Conservation (phyloP, 176 grass and related monocot genomes). For the Ensete ventricosum region DNA sequence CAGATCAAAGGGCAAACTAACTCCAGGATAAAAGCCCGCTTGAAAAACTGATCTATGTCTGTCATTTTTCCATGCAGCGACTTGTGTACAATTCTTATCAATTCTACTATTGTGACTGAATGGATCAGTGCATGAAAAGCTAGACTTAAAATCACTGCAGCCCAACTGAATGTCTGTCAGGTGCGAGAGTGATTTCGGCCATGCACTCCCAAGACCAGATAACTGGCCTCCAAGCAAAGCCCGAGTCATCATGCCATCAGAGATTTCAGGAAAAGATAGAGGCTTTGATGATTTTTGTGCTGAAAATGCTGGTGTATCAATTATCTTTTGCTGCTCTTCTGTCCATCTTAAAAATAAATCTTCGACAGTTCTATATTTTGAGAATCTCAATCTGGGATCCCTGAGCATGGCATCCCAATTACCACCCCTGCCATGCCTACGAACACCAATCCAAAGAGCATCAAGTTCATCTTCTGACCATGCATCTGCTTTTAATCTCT, state of each 20-base stretch:
- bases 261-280: conserved; percentile 47
- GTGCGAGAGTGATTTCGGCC: conserved; percentile 57
- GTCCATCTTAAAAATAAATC: conserved; percentile 66
- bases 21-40: conserved; percentile 28
- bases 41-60: conserved; percentile 30
- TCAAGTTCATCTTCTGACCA: conserved; percentile 97
- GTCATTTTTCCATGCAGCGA: conserved; percentile 38
- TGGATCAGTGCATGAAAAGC: conserved; percentile 43
- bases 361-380: conserved; percentile 53
- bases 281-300: conserved; percentile 42
- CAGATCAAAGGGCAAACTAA: conserved; percentile 39
- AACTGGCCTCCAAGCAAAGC: conserved; percentile 73
- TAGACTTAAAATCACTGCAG: conserved; percentile 50
- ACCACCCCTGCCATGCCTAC: conserved; percentile 83
- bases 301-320: conserved; percentile 52
- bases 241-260: conserved; percentile 86
- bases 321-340: conserved; percentile 72
- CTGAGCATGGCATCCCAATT: conserved; percentile 93
- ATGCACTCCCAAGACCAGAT: conserved; percentile 55
- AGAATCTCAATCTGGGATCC: conserved; percentile 79
- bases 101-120: conserved; percentile 32
- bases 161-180: conserved; percentile 91
- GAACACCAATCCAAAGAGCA: conserved; percentile 93
- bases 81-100: conserved; percentile 34
- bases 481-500: conserved; percentile 56